Conservation (phyloP, 257 asterid species). For the Eustoma russellianum region DNA sequence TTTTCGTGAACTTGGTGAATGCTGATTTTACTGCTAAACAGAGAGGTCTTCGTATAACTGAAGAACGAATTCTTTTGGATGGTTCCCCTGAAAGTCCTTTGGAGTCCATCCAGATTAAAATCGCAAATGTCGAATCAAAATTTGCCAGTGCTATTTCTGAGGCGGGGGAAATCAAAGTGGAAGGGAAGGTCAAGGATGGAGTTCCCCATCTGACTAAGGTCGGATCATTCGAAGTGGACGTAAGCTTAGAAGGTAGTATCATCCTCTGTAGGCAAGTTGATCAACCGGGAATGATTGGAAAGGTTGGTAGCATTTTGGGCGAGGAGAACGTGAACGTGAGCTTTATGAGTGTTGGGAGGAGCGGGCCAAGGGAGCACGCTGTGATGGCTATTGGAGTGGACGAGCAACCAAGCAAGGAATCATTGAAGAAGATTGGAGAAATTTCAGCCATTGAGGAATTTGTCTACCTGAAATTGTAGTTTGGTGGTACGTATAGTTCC, state of each 20-base stretch:
- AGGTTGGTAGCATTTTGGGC: constrained; percentile 74
- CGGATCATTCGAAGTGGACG: constrained; percentile 88
- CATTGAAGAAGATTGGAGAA: constrained; percentile 80
- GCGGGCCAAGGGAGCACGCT: constrained; percentile 83
- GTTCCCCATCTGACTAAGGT: constrained; percentile 76
- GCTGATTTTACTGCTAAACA: constrained; percentile 94
- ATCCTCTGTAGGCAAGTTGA: constrained; percentile 91
- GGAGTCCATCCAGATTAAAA: constrained; percentile 65
- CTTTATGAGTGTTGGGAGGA: constrained; percentile 87
- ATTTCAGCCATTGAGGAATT: constrained; percentile 73
- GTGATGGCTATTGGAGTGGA: constrained; percentile 96
- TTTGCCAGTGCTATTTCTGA: constrained; percentile 86
- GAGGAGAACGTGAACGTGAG: constrained; percentile 84
- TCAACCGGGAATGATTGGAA: constrained; percentile 95
- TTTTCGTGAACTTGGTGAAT: constrained; percentile 66
- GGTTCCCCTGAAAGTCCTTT: constrained; percentile 88
- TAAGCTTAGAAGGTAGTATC: constrained; percentile 85
- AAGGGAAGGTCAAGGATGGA: constrained; percentile 83
- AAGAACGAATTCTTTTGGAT: constrained; percentile 60
- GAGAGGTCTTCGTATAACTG: constrained; percentile 63
- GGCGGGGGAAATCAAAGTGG: constrained; percentile 66
- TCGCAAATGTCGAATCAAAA: constrained; percentile 77
- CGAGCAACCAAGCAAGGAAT: constrained; percentile 70
- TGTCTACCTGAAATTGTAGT: constrained; percentile 63
- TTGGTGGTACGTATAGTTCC: background rate